Evolutionary conservation across 306 rosid species (phyloP), one percentile per base, ranked within the genome.

Genomic region (Fragaria ananassa): DNA sequence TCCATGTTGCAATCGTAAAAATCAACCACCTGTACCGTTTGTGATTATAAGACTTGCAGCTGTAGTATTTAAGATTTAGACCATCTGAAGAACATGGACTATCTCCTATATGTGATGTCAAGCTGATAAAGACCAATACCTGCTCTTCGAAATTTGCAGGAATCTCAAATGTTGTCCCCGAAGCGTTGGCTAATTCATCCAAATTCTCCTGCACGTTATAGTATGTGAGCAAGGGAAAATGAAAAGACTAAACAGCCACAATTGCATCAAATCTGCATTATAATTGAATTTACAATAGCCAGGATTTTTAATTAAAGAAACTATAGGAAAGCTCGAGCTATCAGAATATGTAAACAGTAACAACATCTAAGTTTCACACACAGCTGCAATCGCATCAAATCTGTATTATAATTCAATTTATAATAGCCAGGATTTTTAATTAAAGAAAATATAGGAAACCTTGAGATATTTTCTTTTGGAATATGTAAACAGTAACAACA

Each of bases 151-250:
- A 91, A 80, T 82, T 84, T 1, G 83, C 83, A 56, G 91, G 86
- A 63, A 91, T 87, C 75, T 87, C 96, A 64, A 87, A 91, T 56
- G 88, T 89, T 11, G 93, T 80, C 74, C 86, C 96, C 11, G 93
- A 85, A 72, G 90, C 83, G 75, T 87, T 83, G 19, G 86, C 86
- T 62, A 91, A 81, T 79, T 88, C 90, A 68, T 85, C 88, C 72
- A 90, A 83, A n/a, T 78, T 29, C 64, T 85, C 91, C 96, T 88
- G 91, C 51, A 83, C 68, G 45, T 49, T 27, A 8, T 41, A 58
- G 44, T 7, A 45, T 10, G 53, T 74, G 77, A 39, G 62, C n/a
- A 6, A 17, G 18, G 1, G 29, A 66, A 66, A 66, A 18, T 17
- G 9, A 50, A 50, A 50, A 37, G 19, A 12, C 42, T 37, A 19